Conservation (phyloP, 176 grass and related monocot species). For the Aegilops longissima region DNA sequence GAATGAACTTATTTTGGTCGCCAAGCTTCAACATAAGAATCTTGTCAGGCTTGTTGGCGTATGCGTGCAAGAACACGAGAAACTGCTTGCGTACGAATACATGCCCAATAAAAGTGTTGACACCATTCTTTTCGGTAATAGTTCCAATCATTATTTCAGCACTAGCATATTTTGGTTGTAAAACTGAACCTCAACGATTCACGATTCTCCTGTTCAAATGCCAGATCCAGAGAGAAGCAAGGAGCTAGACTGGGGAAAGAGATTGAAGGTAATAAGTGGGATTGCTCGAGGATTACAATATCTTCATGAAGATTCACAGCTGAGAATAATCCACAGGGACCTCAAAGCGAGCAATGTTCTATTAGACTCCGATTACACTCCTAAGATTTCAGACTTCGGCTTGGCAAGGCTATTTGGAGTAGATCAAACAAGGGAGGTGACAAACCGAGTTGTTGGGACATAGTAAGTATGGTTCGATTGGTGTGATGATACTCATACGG, state of each 20-base stretch:
- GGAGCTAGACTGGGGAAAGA: too few species aligned
- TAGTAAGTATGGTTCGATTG: slow-evolving; percentile 42
- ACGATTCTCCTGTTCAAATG: too few species aligned
- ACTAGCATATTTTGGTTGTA: too few species aligned
- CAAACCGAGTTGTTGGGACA: slow-evolving; percentile 47
- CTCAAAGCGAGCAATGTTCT: too few species aligned
- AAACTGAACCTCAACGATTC: too few species aligned
- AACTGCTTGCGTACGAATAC: not conserved
- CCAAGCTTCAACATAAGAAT: not conserved
- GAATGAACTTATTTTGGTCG: not conserved
- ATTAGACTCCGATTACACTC: slow-evolving; percentile 32
- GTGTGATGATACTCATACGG: not conserved
- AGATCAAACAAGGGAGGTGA: slow-evolving; percentile 40
- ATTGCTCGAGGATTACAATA: slow-evolving; percentile 50
- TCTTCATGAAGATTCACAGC: slow-evolving; percentile 47
- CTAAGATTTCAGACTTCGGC: slow-evolving; percentile 55
- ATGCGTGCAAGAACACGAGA: not conserved
- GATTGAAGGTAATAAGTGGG: slow-evolving; percentile 13
- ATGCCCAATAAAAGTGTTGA: not conserved
- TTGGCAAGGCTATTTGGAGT: slow-evolving; percentile 24
- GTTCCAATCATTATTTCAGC: not conserved
- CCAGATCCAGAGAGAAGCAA: too few species aligned
- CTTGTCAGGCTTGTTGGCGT: not conserved
- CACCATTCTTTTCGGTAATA: not conserved
- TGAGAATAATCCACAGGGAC: slow-evolving; percentile 10